phyloP scores from a whole-genome alignment of 2,329 filamentous ascomycete species.

The Sporothrix mexicana region DNA sequence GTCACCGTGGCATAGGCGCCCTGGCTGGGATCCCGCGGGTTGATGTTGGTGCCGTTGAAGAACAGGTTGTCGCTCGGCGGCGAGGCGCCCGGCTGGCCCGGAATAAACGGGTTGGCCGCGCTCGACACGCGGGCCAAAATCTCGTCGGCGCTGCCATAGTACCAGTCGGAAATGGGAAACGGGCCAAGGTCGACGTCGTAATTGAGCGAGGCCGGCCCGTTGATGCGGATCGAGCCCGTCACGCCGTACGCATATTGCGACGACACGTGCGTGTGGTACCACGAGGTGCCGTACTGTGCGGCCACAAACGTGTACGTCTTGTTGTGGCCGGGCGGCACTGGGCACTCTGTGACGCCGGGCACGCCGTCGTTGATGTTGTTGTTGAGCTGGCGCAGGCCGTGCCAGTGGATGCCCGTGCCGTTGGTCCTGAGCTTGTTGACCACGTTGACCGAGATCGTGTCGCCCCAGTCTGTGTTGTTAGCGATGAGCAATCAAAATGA shows the following conservation, averaged over 20 bases:
- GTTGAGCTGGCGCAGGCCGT: constrained; percentile 54
- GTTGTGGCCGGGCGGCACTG: constrained; percentile 45
- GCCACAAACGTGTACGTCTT: constrained; percentile 47
- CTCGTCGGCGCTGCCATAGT: constrained; percentile 52
- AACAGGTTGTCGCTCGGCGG: constrained; percentile 50
- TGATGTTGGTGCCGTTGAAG: constrained; percentile 53
- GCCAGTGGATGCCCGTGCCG: constrained; percentile 54
- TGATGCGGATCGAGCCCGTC: constrained; percentile 55
- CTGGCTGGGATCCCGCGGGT: constrained; percentile 37
- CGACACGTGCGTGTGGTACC: constrained; percentile 58
- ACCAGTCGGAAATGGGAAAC: constrained; percentile 61
- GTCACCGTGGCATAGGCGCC: constrained; percentile 46
- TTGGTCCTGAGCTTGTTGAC: constrained; percentile 5
- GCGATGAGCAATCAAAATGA: not conserved
- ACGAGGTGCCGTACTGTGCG: constrained; percentile 48
- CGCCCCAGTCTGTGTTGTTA: constrained; percentile 7
- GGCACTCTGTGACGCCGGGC: constrained; percentile 54
- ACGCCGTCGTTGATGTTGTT: constrained; percentile 53
- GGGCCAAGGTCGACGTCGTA: constrained; percentile 61
- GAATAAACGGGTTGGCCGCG: constrained; percentile 37
- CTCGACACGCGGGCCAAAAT: constrained; percentile 44
- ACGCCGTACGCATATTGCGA: constrained; percentile 58
- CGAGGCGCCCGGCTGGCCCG: constrained; percentile 32
- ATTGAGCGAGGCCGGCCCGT: constrained; percentile 47
- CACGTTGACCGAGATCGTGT: constrained; percentile 5